Conservation (phyloP, 1,284 basidiomycete species). For the Rhodotorula sp. region DNA sequence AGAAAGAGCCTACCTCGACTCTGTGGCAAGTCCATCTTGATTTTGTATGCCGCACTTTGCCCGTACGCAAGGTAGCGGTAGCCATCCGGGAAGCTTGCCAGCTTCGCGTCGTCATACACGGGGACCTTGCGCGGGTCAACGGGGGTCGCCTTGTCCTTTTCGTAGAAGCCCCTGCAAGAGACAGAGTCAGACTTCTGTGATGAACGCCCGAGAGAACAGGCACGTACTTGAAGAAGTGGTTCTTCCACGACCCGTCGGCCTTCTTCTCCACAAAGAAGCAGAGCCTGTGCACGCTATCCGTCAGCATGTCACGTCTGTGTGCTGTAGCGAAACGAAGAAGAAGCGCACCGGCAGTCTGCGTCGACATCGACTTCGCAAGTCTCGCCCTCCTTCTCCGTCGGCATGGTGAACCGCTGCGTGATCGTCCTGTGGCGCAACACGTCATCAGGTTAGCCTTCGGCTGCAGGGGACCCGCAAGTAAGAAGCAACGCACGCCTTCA, state of each 20-base stretch:
- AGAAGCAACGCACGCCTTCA: conserved; percentile 42
- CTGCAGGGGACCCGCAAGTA: rapidly evolving
- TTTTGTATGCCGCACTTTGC: conserved; percentile 36
- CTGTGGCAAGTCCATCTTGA: conserved; percentile 45
- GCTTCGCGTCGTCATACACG: conserved; percentile 44
- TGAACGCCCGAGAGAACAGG: too few species aligned
- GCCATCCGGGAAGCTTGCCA: conserved; percentile 44
- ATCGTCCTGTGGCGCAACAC: conserved; percentile 41
- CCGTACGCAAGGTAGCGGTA: conserved; percentile 45
- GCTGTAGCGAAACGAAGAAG: neutral
- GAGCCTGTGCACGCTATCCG: conserved; percentile 10
- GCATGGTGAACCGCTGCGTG: conserved; percentile 47
- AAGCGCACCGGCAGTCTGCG: conserved; percentile 44
- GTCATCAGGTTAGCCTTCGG: neutral
- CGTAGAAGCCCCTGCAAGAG: conserved; percentile 38
- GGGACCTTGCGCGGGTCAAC: conserved; percentile 47
- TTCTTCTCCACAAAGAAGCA: conserved; percentile 48
- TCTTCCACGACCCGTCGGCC: conserved; percentile 41
- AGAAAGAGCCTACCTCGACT: conserved; percentile 11
- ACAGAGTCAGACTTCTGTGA: neutral
- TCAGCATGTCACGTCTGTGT: too few species aligned
- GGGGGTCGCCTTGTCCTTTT: conserved; percentile 47
- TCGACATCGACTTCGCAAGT: conserved; percentile 48
- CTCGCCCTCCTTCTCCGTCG: conserved; percentile 32
- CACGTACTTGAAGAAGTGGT: conserved; percentile 43